Base-by-base conservation (phyloP, 2,329 filamentous ascomycete species). In the Domatiomyces catenatus region DNA sequence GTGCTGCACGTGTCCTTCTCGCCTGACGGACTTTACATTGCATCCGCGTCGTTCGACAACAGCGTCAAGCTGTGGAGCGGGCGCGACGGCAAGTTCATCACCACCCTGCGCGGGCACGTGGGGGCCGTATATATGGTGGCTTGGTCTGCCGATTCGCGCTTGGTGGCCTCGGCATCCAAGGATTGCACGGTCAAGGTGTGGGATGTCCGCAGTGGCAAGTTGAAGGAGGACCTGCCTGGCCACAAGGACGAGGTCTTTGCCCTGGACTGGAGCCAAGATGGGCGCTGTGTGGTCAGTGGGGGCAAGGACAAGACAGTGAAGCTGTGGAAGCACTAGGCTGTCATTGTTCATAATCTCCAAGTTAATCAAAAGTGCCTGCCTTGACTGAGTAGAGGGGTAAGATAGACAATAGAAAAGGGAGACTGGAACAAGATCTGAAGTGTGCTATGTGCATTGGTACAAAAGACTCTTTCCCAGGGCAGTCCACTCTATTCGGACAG, bases 1-100 rank as follows among this genome's bases (percentile, higher is more conserved):
- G 89, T 96, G 59, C 95, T 96, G 66, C 86, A 95, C 64, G 89
- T 96, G 46, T 84, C 83, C 0, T 96, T 96, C 68, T 94, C 87
- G 0, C 88, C 90, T 0, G 89, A 96, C 62, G 90, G 88, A 32
- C 75, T 79, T 7, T 76, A 90, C 52, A 88, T 98, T 60, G 92
- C 92, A 7, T 93, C 85, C 39, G 82, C 86, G 7, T 83, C 83
- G 3, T 98, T 90, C 71, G 92, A 98, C 66, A 98, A 96, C 64
- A 86, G 90, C 61, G 87, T 90, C 59, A 94, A 94, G 69, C 69
- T 95, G 22, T 96, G 89, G 89, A 86, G 81, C 58, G 84, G 83
- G 2, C 75, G 77, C 63, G 84, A 82, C 56, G 80, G 77, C n/a
- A 84, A 82, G 57, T 96, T 95, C 67, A 79, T 94, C 59, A 83